These are phyloP conservation scores for Podaxis sp. DNA, from an alignment of 768 basidiomycete genomes.

Conservation along the genomic window DNA sequence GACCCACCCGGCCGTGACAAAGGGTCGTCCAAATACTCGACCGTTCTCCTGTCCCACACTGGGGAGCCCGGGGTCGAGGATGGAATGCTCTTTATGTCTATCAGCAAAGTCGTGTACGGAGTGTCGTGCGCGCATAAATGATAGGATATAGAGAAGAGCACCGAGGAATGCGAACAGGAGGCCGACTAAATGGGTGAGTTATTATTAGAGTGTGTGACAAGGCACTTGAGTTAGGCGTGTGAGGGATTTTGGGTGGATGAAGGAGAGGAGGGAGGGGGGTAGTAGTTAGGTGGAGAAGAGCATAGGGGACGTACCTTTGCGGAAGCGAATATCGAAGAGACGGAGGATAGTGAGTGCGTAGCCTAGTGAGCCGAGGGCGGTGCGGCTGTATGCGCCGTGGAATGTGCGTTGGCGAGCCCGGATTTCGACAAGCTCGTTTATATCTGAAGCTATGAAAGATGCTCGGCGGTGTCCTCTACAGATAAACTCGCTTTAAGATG, in stretches of 20 bases:
- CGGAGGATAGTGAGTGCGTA: conserved; percentile 74
- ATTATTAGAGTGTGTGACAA: background rate
- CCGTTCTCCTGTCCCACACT: conserved; percentile 61
- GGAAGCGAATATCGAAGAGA: conserved; percentile 76
- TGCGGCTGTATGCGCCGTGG: conserved; percentile 77
- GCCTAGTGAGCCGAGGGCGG: conserved; percentile 70
- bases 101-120: conserved; percentile 81
- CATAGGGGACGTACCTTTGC: conserved; percentile 50
- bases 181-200: conserved; percentile 38
- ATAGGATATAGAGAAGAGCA: conserved; percentile 51
- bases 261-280: background rate
- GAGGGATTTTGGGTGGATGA: background rate
- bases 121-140: conserved; percentile 61
- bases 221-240: background rate
- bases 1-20: conserved; percentile 79
- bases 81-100: conserved; percentile 33
- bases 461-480: conserved; percentile 33
- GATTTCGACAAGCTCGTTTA: conserved; percentile 67
- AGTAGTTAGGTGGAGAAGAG: background rate
- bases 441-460: conserved; percentile 52
- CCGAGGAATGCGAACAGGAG: conserved; percentile 65
- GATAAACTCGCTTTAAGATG: background rate
- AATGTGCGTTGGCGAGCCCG: conserved; percentile 82
- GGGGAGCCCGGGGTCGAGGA: conserved; percentile 35
- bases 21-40: conserved; percentile 73